Evolutionary conservation across 2,329 filamentous ascomycete species (phyloP), one percentile per base, ranked within the genome.

Genomic region (Cladobotryum mycophilum): DNA sequence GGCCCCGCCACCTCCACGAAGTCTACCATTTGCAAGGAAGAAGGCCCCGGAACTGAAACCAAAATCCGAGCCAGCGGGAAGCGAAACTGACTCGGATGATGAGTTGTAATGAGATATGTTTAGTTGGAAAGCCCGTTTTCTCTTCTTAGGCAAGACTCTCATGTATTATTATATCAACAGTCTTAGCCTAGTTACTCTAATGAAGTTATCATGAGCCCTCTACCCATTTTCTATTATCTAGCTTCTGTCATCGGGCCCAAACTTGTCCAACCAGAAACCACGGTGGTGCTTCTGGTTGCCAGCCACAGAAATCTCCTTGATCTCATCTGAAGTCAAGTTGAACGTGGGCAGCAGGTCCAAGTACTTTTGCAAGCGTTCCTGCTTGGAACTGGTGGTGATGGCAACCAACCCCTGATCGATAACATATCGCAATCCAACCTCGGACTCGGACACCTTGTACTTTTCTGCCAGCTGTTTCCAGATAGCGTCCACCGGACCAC

Each of bases 271-370:
- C 80, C 80, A 86, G 62, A 81, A 86, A 0, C 67, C 76, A 33
- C 83, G 74, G 59, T 70, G 81, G 63, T 86, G 79, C 68, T 83
- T 84, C 70, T 81, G 61, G 56, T 70, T 70, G 1, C 84, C 84
- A 35, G 75, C 59, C 57, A 76, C 70, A 1, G 72, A 62, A 54
- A 87, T 81, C 47, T 77, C 73, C 42, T 74, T 65, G 12, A 86
- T 68, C 65, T 86, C 84, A 48, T 75, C 71, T 0, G 74, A 69
- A 11, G 79, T 81, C 55, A 87, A 68, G 69, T 80, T 79, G 60
- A 86, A 84, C 41, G 59, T 67, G 41, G 69, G 72, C 55, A 79
- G 53, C 55, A 73, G 74, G n/a, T 66, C 60, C 52, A 80, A 56
- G 59, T 79, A 84, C n/a, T 71, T 70, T 61, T 76, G 70, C 53